A percentile compares a stretch with the other conserved stretches of the same genome.
Evolutionary conservation across 345 rosid genomes (phyloP).

Genomic region (Brassica cretica): DNA sequence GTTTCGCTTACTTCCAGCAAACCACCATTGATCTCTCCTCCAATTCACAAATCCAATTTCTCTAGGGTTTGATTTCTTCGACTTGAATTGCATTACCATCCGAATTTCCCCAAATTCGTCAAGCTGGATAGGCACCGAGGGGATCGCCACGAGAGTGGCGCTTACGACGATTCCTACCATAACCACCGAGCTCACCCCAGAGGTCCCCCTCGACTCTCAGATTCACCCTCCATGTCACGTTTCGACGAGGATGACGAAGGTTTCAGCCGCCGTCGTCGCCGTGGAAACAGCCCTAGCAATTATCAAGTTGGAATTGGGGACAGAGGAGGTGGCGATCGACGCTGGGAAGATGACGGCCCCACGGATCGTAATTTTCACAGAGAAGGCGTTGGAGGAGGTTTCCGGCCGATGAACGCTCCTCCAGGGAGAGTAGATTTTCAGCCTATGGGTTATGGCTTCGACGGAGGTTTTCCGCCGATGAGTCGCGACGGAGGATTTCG

Average conservation of each 20-base stretch:
- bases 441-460: conserved; percentile 11
- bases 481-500: conserved; percentile 33
- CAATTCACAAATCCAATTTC: conserved; percentile 13
- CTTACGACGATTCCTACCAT: conserved; percentile 46
- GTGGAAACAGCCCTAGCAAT: conserved; percentile 66
- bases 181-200: conserved; percentile 42
- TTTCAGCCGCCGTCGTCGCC: conserved; percentile 44
- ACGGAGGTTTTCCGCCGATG: conserved; percentile 36
- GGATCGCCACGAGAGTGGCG: conserved; percentile 56
- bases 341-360: conserved; percentile 62
- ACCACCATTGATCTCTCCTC: conserved; percentile 3
- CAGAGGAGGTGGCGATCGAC: conserved; percentile 42
- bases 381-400: conserved; percentile 40
- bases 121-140: conserved; percentile 81
- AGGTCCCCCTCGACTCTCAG: conserved; percentile 55
- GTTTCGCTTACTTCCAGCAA: neutral
- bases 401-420: conserved; percentile 40
- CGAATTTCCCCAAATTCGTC: neutral
- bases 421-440: neutral
- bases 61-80: conserved; percentile 36
- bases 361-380: conserved; percentile 43
- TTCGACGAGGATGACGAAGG: conserved; percentile 41
- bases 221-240: conserved; percentile 41
- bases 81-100: neutral
- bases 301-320: conserved; percentile 46